Evolutionary conservation across 768 basidiomycete species (phyloP).

Genomic region (Pisolithus tinctorius): DNA sequence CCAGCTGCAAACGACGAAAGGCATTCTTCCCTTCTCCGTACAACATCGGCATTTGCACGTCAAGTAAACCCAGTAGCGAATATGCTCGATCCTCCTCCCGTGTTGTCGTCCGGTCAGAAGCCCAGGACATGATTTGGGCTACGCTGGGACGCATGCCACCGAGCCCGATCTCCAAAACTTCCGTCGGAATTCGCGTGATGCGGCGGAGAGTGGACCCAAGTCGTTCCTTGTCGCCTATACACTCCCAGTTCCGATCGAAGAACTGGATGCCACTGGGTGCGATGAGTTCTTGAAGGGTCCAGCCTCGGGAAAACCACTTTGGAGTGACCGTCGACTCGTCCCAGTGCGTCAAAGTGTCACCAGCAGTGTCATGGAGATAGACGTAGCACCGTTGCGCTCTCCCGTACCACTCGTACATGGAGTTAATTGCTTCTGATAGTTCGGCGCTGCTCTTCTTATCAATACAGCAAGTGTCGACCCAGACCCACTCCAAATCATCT

Average conservation of each 20-base stretch:
- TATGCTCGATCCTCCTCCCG: no score
- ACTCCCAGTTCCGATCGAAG: conserved; percentile 8
- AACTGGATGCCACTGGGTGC: conserved; percentile 12
- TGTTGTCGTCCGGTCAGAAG: no score
- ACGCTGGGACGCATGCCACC: conserved; percentile 1
- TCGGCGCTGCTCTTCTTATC: conserved; percentile 2
- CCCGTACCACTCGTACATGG: conserved; percentile 15
- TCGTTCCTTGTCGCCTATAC: neutral
- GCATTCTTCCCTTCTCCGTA: conserved; percentile 10
- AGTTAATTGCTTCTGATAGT: conserved; percentile 9
- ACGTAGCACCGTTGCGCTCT: conserved; percentile 3
- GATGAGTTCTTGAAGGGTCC: conserved; percentile 6
- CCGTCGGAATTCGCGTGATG: neutral
- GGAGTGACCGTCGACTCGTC: neutral
- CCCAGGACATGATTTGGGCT: neutral
- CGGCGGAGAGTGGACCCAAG: neutral
- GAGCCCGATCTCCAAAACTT: conserved; percentile 1
- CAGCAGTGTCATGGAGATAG: no score
- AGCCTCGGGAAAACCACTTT: conserved; percentile 16
- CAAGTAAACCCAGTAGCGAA: conserved; percentile 7
- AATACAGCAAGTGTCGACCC: neutral
- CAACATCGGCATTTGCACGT: neutral
- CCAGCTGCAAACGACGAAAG: conserved; percentile 10
- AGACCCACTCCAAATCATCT: neutral
- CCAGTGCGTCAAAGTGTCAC: neutral